Evolutionary conservation across 108 stramenopile genomes (phyloP), one percentile per base, ranked within the genome.

Genomic region (Epithemia pelagica): DNA sequence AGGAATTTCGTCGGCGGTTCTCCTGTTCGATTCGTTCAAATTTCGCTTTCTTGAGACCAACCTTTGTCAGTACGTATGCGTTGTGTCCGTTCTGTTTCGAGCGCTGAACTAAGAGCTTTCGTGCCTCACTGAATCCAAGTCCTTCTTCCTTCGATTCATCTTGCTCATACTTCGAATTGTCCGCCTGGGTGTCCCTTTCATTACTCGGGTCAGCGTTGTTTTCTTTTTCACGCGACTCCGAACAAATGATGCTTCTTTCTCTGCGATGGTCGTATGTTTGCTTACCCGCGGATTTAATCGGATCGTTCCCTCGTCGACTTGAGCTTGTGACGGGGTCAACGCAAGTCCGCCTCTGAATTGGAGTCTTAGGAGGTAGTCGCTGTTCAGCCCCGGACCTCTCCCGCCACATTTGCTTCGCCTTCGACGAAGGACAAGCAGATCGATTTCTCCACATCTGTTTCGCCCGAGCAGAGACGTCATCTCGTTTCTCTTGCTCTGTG

Each of bases 21-120:
- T 80, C 79, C 60, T 66, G 73, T 29, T 73, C 69, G 19, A 73
- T 54, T 28, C 61, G 54, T 58, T 82, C 82, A 68, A 76, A 76
- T 70, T 78, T 78, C 28, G 62, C 54, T 46, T 66, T 76, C 22
- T 66, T 65, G 51, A 63, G 32, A 31, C 63, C 46, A 0, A 78
- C 78, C 46, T 83, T 83, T 46, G 75, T 67, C 22, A 72, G 55
- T 0, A 83, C 76, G 54, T 74, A 63, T 20, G 76, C 69, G 25
- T 71, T 64, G 37, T 79, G 69, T 30, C 82, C 82, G 64, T 83
- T 83, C 30, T 66, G 54, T 24, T 70, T 67, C 52, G 79, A 66
- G 30, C 82, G 69, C 58, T 77, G 51, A n/a, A 83, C 58, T 21
- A 83, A 69, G 1, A 70, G 62, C 32, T 69, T 30, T 59, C 82